Evolutionary conservation across 768 basidiomycete species (phyloP), one percentile per base, ranked within the genome.

Genomic region (Tubosaeta brunneosetosa): DNA sequence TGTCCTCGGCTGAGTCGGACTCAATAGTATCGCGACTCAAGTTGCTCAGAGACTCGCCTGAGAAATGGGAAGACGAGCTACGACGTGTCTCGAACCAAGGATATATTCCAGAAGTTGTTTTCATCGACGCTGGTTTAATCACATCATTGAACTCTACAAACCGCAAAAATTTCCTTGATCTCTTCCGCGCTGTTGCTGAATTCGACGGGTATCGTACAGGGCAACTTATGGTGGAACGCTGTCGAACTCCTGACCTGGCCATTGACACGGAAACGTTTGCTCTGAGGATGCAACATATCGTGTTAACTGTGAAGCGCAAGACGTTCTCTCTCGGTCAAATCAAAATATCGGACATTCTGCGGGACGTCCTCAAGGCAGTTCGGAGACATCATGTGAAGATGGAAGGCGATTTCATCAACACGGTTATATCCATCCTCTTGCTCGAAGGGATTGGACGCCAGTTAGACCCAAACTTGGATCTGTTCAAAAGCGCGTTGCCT

Each of bases 351-450:
- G 94, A 98, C 67, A 83, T 99, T 55, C 73, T 98, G 29, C 88
- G 82, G 4, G 89, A 95, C 56, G 97, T 98, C 8, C 73, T 99
- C 45, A 85, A 74, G 61, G 83, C 85, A 32, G 94, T 99, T 4
- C 76, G 94, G 52, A 77, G 81, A 58, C 94, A 97, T 68, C 95
- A 97, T 65, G 97, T 98, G 57, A 97, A 92, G 75, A 90, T 99
- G 85, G 95, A 99, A 72, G 93, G 87, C 13, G 97, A 98, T 68
- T 99, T 99, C 66, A 85, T 98, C 65, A 99, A 99, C 70, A 98
- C 97, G 0, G 93, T 99, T 54, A 88, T 99, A 53, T 91, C 90
- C 10, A 92, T 97, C 51, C 71, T 99, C 49, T 69, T 99, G 37
- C 74, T 99, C 49, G 97, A 99, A 71, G 97, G 97, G 1, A 97